Conservation (phyloP, 139 green algal species). For the Chlamydomonas applanata region DNA sequence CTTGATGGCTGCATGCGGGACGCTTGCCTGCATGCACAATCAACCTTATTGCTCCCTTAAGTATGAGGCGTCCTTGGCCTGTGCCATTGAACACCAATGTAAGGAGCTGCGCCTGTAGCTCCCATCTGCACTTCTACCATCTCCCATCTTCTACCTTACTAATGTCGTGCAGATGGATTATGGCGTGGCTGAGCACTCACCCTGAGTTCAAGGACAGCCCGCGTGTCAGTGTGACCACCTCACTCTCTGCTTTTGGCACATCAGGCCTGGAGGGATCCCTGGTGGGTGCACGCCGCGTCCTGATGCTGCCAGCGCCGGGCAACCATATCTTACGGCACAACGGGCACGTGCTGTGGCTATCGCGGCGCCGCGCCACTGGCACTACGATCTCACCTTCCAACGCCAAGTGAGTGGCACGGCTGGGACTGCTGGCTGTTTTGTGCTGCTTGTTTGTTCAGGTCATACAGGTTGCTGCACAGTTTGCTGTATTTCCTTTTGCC, state of each 20-base stretch:
- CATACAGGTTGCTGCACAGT: not conserved
- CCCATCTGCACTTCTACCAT: too few species aligned
- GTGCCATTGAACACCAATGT: too few species aligned
- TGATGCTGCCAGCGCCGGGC: slow-evolving; percentile 34
- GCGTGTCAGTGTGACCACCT: slow-evolving; percentile 30
- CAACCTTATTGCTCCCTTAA: too few species aligned
- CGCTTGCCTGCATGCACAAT: too few species aligned
- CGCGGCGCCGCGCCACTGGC: slow-evolving; percentile 15
- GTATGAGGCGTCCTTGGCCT: too few species aligned
- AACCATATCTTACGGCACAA: slow-evolving; percentile 27
- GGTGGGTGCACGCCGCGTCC: slow-evolving; percentile 1
- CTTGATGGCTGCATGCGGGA: too few species aligned
- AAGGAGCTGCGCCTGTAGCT: too few species aligned
- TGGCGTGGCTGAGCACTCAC: slow-evolving; percentile 26
- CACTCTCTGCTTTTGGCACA: slow-evolving; percentile 21
- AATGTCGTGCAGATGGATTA: slow-evolving; percentile 9
- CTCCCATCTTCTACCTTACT: too few species aligned
- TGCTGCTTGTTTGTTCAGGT: slow-evolving; percentile 11
- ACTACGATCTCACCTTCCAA: slow-evolving; percentile 31
- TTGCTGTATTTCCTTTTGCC: too few species aligned
- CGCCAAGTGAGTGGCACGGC: slow-evolving; percentile 12
- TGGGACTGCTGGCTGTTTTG: not conserved
- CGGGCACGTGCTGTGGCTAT: slow-evolving; percentile 26
- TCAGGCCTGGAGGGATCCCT: slow-evolving; percentile 8
- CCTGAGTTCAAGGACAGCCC: slow-evolving; percentile 13